Conservation (phyloP, 1,284 basidiomycete genomes). For the Puccinia brachypodii region DNA sequence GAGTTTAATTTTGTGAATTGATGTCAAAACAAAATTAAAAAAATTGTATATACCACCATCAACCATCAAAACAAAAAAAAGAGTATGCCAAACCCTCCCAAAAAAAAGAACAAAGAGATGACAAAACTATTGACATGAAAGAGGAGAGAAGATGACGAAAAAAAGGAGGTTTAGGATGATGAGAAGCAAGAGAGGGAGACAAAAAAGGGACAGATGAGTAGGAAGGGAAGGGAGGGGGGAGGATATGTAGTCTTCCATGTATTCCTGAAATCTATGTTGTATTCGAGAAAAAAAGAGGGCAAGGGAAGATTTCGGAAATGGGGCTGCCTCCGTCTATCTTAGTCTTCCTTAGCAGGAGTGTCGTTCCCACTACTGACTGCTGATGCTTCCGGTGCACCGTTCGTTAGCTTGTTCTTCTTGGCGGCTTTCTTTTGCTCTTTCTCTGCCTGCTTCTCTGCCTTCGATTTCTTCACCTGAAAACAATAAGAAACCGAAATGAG, state of each 20-base stretch:
- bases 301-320: too few species aligned
- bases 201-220: background rate
- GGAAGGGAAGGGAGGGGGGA: background rate
- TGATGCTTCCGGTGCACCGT: background rate
- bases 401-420: slow-evolving; percentile 29
- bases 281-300: background rate
- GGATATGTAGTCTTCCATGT: slow-evolving; percentile 8
- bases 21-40: too few species aligned
- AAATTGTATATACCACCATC: too few species aligned
- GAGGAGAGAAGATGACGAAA: background rate
- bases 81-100: too few species aligned
- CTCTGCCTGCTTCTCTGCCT: slow-evolving; percentile 38
- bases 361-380: slow-evolving; percentile 16
- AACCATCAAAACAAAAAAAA: too few species aligned
- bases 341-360: slow-evolving; percentile 6
- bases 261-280: background rate
- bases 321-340: too few species aligned
- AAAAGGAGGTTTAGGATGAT: background rate
- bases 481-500: background rate
- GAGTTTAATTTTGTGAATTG: too few species aligned
- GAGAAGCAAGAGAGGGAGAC: background rate
- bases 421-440: slow-evolving; percentile 37
- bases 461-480: slow-evolving; percentile 36
- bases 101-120: too few species aligned
- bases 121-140: background rate